These are phyloP conservation scores for Boletus rubropictus DNA, from an alignment of 768 basidiomycete genomes.

Conservation along the genomic window DNA sequence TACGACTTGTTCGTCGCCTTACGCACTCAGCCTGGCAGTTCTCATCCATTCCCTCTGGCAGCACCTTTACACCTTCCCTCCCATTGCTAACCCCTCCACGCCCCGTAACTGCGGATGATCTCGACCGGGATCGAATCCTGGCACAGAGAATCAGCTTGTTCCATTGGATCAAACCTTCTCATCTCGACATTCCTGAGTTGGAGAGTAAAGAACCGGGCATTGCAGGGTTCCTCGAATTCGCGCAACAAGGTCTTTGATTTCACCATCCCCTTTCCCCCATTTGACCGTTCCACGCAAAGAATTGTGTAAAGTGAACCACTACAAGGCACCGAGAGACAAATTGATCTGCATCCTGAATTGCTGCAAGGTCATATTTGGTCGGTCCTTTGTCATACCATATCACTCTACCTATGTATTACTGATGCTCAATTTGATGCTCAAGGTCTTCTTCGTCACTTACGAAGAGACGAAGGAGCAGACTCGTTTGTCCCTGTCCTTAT, in stretches of 20 bases:
- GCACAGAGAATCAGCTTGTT: constrained; percentile 87
- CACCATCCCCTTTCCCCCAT: background rate
- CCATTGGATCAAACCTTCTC: constrained; percentile 81
- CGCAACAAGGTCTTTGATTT: constrained; percentile 65
- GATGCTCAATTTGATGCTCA: background rate
- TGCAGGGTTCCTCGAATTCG: constrained; percentile 82
- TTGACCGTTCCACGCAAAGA: constrained; percentile 42
- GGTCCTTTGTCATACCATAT: constrained; percentile 26
- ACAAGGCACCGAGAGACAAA: constrained; percentile 98
- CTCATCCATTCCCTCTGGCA: constrained; percentile 30
- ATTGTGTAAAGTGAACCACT: constrained; percentile 93
- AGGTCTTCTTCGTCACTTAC: constrained; percentile 88
- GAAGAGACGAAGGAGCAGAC: constrained; percentile 84
- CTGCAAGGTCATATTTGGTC: constrained; percentile 99
- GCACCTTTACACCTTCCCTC: constrained; percentile 90
- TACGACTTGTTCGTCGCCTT: constrained; percentile 80
- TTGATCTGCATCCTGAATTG: constrained; percentile 94
- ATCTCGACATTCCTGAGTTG: constrained; percentile 83
- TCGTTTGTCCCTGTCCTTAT: constrained; percentile 93
- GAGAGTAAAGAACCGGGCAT: constrained; percentile 44
- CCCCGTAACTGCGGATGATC: constrained; percentile 86
- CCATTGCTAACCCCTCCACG: constrained; percentile 58
- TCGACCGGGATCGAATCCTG: constrained; percentile 92
- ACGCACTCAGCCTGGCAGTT: background rate
- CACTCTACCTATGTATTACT: constrained; percentile 1